Evolutionary conservation across 2,329 filamentous ascomycete species (phyloP).

Genomic region (Corniculantispora saksenae): DNA sequence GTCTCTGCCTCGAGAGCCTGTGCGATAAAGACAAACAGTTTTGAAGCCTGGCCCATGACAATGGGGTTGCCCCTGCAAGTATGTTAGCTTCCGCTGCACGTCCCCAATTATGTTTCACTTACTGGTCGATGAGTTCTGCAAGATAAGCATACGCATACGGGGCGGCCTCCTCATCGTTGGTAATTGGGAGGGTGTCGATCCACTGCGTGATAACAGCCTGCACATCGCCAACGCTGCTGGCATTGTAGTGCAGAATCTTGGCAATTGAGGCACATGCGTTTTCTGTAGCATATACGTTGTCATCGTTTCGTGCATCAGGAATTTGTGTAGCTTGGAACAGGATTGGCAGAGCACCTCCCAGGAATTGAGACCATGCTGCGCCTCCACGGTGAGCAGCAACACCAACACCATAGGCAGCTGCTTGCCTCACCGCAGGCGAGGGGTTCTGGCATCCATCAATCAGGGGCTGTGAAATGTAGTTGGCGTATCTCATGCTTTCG

Average conservation of each 20-base stretch:
- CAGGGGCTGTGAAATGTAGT: slow-evolving; percentile 83
- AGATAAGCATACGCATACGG: slow-evolving; percentile 95
- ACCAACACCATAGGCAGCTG: slow-evolving; percentile 92
- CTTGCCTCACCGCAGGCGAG: slow-evolving; percentile 90
- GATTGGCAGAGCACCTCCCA: slow-evolving; percentile 74
- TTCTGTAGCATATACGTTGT: slow-evolving; percentile 95
- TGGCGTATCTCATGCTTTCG: slow-evolving; percentile 82
- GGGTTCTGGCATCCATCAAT: slow-evolving; percentile 82
- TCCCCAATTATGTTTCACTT: slow-evolving; percentile 47
- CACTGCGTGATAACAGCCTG: slow-evolving; percentile 80
- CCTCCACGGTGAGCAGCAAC: slow-evolving; percentile 94
- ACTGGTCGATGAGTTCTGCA: slow-evolving; percentile 90
- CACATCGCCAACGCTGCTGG: slow-evolving; percentile 71
- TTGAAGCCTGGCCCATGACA: slow-evolving; percentile 74
- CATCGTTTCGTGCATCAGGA: slow-evolving; percentile 80
- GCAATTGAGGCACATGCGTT: slow-evolving; percentile 96
- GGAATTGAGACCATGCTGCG: slow-evolving; percentile 81
- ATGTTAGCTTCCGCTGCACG: slow-evolving; percentile 28
- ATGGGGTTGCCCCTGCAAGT: slow-evolving; percentile 75
- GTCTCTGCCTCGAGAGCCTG: slow-evolving; percentile 90
- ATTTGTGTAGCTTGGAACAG: slow-evolving; percentile 84
- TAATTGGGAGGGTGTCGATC: slow-evolving; percentile 87
- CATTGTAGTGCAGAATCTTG: slow-evolving; percentile 93
- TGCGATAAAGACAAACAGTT: slow-evolving; percentile 81
- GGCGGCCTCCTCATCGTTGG: slow-evolving; percentile 95